These are phyloP conservation scores for Metarhizium rileyi DNA, from an alignment of 2,329 filamentous ascomycete species.

Conservation along the genomic window DNA sequence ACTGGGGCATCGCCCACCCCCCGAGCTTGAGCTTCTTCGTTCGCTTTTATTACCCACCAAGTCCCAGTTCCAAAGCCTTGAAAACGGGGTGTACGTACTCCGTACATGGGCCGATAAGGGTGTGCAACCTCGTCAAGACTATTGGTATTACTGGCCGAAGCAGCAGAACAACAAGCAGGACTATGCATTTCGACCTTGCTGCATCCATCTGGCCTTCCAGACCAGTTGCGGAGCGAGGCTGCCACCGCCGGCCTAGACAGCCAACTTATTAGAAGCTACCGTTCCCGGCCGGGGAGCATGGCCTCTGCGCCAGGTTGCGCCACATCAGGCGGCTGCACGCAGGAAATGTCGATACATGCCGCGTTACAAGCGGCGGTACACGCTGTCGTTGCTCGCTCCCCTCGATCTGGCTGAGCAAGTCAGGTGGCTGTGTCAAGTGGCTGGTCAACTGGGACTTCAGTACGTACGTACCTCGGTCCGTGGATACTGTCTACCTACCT, in stretches of 20 bases:
- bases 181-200: background rate
- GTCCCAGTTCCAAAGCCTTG: background rate
- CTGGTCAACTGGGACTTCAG: no score
- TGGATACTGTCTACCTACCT: no score
- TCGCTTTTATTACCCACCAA: background rate
- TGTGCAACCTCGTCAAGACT: no score
- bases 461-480: no score
- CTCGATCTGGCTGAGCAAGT: background rate
- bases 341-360: background rate
- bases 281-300: slow-evolving; percentile 6
- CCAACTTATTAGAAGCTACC: slow-evolving; percentile 3
- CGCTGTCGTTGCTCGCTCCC: background rate
- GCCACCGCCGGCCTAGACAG: background rate
- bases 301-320: slow-evolving; percentile 11
- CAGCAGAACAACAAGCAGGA: background rate
- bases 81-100: no score
- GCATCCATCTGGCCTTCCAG: background rate
- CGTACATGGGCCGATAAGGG: no score
- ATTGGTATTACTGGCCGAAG: background rate
- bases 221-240: background rate
- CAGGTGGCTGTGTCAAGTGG: no score
- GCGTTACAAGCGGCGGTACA: background rate
- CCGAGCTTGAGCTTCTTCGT: slow-evolving; percentile 1
- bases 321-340: slow-evolving; percentile 7
- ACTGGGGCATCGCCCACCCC: slow-evolving; percentile 1